A percentile compares a stretch with the other conserved stretches of the same genome.
Conservation (phyloP, 164 flowering plant species). For the Berberis thunbergii region DNA sequence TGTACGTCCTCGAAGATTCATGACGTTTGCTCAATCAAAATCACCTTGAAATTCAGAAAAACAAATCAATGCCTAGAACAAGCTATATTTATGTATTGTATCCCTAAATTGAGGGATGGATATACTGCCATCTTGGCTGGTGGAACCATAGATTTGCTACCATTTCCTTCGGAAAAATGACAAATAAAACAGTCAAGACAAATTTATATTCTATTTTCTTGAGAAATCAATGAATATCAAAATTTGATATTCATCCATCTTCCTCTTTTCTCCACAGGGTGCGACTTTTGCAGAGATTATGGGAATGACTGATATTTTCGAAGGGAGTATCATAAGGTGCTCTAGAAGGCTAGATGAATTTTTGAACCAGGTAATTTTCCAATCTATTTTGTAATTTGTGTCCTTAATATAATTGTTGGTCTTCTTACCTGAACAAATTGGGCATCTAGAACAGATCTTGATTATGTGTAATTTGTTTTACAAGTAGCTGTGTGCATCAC, state of each 20-base stretch:
- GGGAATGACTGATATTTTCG: conserved; percentile 94
- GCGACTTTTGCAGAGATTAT: conserved; percentile 79
- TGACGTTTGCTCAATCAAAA: too few relatives aligned
- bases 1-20: too few relatives aligned
- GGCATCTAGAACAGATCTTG: background rate
- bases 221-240: too few relatives aligned
- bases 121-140: too few relatives aligned
- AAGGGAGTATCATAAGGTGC: conserved; percentile 82
- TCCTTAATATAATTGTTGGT: background rate
- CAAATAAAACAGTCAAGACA: too few relatives aligned
- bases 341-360: conserved; percentile 92
- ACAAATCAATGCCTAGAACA: too few relatives aligned
- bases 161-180: too few relatives aligned
- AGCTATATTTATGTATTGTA: too few relatives aligned
- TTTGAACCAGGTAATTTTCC: conserved; percentile 70
- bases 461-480: background rate
- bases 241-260: background rate
- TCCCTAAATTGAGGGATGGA: too few relatives aligned
- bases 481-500: background rate
- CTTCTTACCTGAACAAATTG: background rate
- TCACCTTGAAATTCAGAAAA: too few relatives aligned
- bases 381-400: background rate
- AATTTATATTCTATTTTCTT: too few relatives aligned
- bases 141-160: too few relatives aligned
- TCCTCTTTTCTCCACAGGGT: conserved; percentile 28